phyloP scores from a whole-genome alignment of 202 grass and related monocot genomes.

The Bolboschoenoplectus hybrid region DNA sequence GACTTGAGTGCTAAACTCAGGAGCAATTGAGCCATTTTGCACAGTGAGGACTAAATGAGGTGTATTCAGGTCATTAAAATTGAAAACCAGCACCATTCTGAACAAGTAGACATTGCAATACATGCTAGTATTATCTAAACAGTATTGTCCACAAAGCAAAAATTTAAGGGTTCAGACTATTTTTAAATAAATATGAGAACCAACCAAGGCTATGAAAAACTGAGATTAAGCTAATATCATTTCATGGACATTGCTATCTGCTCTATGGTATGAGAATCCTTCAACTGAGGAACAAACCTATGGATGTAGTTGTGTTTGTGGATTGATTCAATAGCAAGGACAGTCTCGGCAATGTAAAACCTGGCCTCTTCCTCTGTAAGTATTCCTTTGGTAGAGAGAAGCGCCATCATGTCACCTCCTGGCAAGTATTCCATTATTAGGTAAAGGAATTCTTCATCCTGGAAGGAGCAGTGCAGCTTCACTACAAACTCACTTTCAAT shows the following conservation, averaged over 20 bases:
- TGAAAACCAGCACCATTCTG: neutral
- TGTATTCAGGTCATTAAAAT: neutral
- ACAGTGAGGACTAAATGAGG: neutral
- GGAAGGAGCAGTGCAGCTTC: conserved; percentile 57
- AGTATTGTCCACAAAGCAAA: neutral
- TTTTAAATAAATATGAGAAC: neutral
- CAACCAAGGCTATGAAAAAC: neutral
- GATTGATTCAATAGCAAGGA: conserved; percentile 58
- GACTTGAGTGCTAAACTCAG: neutral
- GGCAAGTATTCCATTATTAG: conserved; percentile 59
- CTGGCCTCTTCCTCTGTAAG: conserved; percentile 46
- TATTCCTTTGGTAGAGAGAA: conserved; percentile 49
- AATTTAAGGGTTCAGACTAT: neutral
- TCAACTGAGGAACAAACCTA: conserved; percentile 40
- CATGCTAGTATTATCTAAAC: neutral
- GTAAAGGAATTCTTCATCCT: conserved; percentile 54
- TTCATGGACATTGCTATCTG: neutral
- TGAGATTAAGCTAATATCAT: neutral
- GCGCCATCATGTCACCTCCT: conserved; percentile 55
- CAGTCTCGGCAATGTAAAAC: conserved; percentile 52
- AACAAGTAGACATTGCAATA: neutral
- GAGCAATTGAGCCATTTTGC: conserved; percentile 4
- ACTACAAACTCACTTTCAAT: conserved; percentile 55
- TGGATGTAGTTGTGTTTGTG: conserved; percentile 56
- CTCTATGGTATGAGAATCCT: neutral